Evolutionary conservation across 129 eudicot genomes (phyloP).

Genomic region (Centrapalus pauciflorus): DNA sequence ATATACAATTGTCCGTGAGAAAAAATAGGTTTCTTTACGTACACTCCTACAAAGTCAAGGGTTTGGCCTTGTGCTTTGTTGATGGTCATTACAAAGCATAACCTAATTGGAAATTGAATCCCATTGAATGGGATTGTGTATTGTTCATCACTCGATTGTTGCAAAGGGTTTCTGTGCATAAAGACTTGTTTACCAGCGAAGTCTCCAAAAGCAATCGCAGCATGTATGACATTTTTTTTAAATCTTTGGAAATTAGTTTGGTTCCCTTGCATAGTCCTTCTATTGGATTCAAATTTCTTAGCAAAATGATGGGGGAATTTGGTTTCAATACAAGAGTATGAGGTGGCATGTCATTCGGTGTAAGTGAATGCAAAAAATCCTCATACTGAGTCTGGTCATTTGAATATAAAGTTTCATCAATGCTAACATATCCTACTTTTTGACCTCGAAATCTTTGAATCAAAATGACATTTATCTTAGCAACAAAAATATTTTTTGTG

Average conservation of each 20-base stretch:
- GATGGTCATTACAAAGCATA: constrained; percentile 32
- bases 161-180: constrained; percentile 3
- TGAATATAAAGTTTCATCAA: background rate
- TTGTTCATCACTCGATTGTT: background rate
- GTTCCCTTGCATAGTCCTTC: constrained; percentile 24
- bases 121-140: constrained; percentile 6
- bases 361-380: constrained; percentile 3
- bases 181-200: background rate
- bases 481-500: constrained; percentile 8
- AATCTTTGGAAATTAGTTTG: constrained; percentile 1
- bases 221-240: background rate
- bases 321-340: constrained; percentile 4
- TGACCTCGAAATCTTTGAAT: background rate
- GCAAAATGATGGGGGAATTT: constrained; percentile 9
- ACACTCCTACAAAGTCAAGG: background rate
- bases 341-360: constrained; percentile 11
- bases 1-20: constrained; percentile 27
- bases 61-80: constrained; percentile 33
- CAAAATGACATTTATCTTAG: constrained; percentile 4
- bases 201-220: constrained; percentile 5
- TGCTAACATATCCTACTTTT: background rate
- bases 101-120: constrained; percentile 13
- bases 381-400: background rate
- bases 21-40: constrained; percentile 5
- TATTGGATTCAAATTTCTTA: constrained; percentile 18